Conservation (phyloP, 805 yeast genomes). For the Barnettozyma sucrosica region DNA sequence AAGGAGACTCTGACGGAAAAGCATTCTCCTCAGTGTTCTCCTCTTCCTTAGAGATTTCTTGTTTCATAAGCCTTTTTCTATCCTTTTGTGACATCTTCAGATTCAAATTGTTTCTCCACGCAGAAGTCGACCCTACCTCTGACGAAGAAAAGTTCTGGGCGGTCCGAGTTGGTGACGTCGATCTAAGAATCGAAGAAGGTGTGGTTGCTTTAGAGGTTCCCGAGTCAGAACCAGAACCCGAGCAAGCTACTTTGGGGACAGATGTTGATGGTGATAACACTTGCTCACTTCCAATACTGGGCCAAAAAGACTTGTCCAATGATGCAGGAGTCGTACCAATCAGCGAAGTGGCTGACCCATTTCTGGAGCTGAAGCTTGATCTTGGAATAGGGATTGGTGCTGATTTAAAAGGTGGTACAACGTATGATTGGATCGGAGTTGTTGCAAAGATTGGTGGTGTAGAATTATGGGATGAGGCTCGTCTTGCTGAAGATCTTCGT, state of each 20-base stretch:
- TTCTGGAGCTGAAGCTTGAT: not conserved
- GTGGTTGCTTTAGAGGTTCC: not conserved
- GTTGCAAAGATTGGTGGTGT: not conserved
- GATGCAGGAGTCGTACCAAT: not conserved
- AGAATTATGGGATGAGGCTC: conserved; percentile 9
- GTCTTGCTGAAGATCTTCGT: conserved; percentile 26
- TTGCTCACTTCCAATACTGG: conserved; percentile 3
- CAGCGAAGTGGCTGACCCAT: conserved; percentile 1
- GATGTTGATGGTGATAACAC: not conserved
- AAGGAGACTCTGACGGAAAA: no score
- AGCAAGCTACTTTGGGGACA: not conserved
- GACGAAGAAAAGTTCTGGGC: not conserved
- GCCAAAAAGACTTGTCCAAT: conserved; percentile 3
- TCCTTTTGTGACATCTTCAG: conserved; percentile 48
- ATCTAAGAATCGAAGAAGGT: not conserved
- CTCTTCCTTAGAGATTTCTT: conserved; percentile 8
- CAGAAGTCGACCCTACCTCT: not conserved
- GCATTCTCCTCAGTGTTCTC: conserved; percentile 4
- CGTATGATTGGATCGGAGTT: not conserved
- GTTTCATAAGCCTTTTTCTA: conserved; percentile 39
- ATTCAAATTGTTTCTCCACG: conserved; percentile 12
- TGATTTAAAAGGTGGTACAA: conserved; percentile 3
- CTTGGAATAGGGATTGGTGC: conserved; percentile 1
- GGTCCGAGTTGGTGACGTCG: not conserved
- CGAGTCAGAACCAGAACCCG: not conserved